These are phyloP conservation scores for Pelargonium myrrhifolium DNA, from an alignment of 441 rosid genomes.

Conservation along the genomic window DNA sequence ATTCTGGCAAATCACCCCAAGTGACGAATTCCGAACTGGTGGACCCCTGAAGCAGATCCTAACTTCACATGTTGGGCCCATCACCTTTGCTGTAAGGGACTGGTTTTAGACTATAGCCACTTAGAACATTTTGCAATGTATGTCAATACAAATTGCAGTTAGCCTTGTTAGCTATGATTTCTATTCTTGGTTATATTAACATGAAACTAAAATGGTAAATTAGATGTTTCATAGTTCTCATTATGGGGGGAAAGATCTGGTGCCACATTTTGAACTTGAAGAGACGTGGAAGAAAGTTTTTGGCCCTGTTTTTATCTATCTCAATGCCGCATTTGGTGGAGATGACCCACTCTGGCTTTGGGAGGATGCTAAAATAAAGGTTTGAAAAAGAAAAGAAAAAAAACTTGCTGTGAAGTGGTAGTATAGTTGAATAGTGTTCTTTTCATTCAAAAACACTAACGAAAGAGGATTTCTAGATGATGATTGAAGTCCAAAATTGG, in stretches of 20 bases:
- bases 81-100: constrained; percentile 55
- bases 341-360: constrained; percentile 47
- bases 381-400: constrained; percentile 13
- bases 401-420: neutral
- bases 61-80: constrained; percentile 84
- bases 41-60: constrained; percentile 80
- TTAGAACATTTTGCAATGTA: neutral
- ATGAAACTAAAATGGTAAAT: constrained; percentile 2
- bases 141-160: neutral
- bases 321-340: constrained; percentile 39
- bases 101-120: neutral
- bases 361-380: constrained; percentile 77
- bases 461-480: constrained; percentile 34
- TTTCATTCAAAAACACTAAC: neutral
- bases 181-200: neutral
- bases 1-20: constrained; percentile 88
- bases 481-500: constrained; percentile 65
- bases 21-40: constrained; percentile 77
- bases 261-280: constrained; percentile 42
- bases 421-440: neutral
- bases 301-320: constrained; percentile 66
- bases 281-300: constrained; percentile 87
- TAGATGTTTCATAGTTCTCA: constrained; percentile 88
- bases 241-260: constrained; percentile 75
- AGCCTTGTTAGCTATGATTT: neutral